These are phyloP conservation scores for Arxiozyma slooffiae DNA, from an alignment of 1,139 yeast species.

Conservation along the genomic window DNA sequence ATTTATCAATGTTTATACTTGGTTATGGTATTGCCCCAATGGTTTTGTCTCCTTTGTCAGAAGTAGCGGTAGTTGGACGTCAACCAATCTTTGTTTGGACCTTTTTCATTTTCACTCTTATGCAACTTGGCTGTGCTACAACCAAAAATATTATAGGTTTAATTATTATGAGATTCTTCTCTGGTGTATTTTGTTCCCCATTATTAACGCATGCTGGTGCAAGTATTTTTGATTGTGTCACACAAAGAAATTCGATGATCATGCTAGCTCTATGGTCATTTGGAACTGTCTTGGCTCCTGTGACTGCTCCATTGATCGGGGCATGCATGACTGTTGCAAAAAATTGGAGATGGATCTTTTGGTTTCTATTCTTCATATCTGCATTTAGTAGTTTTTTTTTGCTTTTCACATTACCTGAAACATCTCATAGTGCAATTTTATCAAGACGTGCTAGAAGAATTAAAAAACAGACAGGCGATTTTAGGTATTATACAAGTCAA, in stretches of 20 bases:
- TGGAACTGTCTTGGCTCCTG: conserved; percentile 51
- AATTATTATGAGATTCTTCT: conserved; percentile 43
- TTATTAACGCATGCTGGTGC: conserved; percentile 54
- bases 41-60: conserved; percentile 47
- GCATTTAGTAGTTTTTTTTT: conserved; percentile 34
- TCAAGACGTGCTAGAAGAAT: conserved; percentile 40
- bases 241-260: conserved; percentile 34
- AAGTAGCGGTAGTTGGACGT: conserved; percentile 44
- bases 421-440: conserved; percentile 39
- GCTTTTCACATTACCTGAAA: conserved; percentile 41
- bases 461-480: conserved; percentile 40
- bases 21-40: conserved; percentile 53
- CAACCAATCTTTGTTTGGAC: conserved; percentile 43
- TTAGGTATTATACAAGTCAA: conserved; percentile 31
- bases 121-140: conserved; percentile 54
- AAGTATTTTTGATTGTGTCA: conserved; percentile 44
- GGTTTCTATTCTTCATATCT: conserved; percentile 36
- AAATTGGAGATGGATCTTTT: conserved; percentile 41
- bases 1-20: conserved; percentile 30
- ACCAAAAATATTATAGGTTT: conserved; percentile 44
- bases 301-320: conserved; percentile 55
- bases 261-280: conserved; percentile 43
- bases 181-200: conserved; percentile 48
- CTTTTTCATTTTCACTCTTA: conserved; percentile 45
- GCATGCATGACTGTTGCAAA: conserved; percentile 37